Conservation (phyloP, 768 basidiomycete genomes). For the Termitomyces sp. region DNA sequence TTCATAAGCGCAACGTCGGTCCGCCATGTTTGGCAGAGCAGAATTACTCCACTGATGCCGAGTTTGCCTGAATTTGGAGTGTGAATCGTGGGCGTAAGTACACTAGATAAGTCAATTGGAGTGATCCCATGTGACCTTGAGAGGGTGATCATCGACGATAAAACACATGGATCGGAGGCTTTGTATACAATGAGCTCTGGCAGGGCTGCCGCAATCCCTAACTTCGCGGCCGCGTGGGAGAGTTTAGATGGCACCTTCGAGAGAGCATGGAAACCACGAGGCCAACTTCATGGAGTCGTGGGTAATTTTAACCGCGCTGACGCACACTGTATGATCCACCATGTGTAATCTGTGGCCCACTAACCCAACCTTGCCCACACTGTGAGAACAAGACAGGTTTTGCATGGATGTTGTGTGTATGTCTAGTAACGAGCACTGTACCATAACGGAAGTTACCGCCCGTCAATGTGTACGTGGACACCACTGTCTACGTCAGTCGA, state of each 20-base stretch:
- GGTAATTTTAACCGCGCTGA: not conserved
- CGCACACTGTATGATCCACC: not conserved
- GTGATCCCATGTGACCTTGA: not conserved
- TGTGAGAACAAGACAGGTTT: not conserved
- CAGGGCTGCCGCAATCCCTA: not conserved
- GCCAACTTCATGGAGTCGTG: not conserved
- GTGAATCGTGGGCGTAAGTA: not conserved
- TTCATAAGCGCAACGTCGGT: not conserved
- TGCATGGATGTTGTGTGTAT: not conserved
- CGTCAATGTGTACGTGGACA: not conserved
- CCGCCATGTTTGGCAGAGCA: not conserved
- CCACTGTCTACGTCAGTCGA: conserved; percentile 8
- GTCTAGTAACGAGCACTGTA: not conserved
- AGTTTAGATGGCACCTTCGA: not conserved
- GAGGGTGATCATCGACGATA: not conserved
- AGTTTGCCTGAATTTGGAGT: not conserved
- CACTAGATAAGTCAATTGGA: not conserved
- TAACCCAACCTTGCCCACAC: not conserved
- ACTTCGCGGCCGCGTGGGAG: not conserved
- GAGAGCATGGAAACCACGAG: conserved; percentile 7
- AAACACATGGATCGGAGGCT: not conserved
- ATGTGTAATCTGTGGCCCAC: not conserved
- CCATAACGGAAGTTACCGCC: not conserved
- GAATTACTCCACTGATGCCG: not conserved
- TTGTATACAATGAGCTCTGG: not conserved